Conservation (phyloP, 345 rosid genomes). For the Brassica incana region DNA sequence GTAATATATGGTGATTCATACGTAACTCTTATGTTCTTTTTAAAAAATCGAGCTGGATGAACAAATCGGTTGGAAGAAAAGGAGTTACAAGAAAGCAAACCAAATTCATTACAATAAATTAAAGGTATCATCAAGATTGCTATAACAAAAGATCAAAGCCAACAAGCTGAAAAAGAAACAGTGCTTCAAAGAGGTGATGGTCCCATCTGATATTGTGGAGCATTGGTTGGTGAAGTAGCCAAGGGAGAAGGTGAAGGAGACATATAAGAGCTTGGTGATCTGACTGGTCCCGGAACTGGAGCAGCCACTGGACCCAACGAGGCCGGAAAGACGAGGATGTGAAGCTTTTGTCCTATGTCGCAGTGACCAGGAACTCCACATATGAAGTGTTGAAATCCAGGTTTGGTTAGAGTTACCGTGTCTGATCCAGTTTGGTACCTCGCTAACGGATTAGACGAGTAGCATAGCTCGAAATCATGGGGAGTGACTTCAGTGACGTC, state of each 20-base stretch:
- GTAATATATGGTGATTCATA: too few species aligned
- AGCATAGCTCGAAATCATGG: neutral
- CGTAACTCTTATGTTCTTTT: neutral
- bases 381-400: neutral
- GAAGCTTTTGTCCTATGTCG: neutral
- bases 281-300: neutral
- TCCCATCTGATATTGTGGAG: too few species aligned
- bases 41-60: too few species aligned
- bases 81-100: too few species aligned
- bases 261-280: neutral
- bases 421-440: neutral
- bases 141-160: too few species aligned
- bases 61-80: too few species aligned
- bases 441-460: neutral
- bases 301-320: neutral
- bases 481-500: neutral
- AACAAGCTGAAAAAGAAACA: too few species aligned
- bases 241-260: neutral
- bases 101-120: too few species aligned
- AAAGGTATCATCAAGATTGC: too few species aligned
- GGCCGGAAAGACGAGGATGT: neutral
- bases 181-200: too few species aligned
- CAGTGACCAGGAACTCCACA: neutral
- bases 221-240: neutral
- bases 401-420: neutral